Evolutionary conservation across 768 basidiomycete species (phyloP), one percentile per base, ranked within the genome.

Genomic region (Lentinula aciculospora): DNA sequence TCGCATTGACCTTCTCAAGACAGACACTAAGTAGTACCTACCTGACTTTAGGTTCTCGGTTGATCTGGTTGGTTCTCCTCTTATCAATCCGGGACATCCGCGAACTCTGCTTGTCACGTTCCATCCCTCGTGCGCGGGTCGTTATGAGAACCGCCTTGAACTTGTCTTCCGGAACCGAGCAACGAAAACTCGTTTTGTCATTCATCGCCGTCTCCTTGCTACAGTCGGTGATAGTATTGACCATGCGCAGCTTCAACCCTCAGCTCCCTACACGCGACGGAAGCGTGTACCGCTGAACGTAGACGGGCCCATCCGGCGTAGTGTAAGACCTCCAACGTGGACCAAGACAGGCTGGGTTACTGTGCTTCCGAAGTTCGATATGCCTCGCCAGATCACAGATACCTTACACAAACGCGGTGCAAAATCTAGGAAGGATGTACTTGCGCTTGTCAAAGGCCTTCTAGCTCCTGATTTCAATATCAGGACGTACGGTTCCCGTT

Each of bases 211-310:
- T 5, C 60, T 85, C 1, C 57, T 62, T 25, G 82, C 76, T 9
- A 76, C 76, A 4, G 76, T 83, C 29, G 84, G 84, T 0, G 74
- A 72, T 8, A 61, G 65, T 25, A 77, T 72, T 8, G 83, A 85
- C 61, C 73, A 81, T 48, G 79, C 81, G 15, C 67, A 68, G 1
- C 68, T 85, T 27, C 71, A 72, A 56, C 72, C 83, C 0, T 72
- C 64, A 40, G 71, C 72, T 0, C 79, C 81, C 1, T 85, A 82
- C 57, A 64, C 67, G 8, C 68, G 64, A 19, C 67, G 63, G 37
- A 63, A 53, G 31, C 67, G 62, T 49, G 59, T 65, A 10, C 65
- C 66, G 19, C 65, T 73, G 42, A 56, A 62, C 31, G 63, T 70
- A 25, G 64, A 67, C 4, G 70, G 70, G 2, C 65, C 60, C 2